These are phyloP conservation scores for Sergeia podlipaevii DNA, from an alignment of 208 protist species.

Conservation along the genomic window DNA sequence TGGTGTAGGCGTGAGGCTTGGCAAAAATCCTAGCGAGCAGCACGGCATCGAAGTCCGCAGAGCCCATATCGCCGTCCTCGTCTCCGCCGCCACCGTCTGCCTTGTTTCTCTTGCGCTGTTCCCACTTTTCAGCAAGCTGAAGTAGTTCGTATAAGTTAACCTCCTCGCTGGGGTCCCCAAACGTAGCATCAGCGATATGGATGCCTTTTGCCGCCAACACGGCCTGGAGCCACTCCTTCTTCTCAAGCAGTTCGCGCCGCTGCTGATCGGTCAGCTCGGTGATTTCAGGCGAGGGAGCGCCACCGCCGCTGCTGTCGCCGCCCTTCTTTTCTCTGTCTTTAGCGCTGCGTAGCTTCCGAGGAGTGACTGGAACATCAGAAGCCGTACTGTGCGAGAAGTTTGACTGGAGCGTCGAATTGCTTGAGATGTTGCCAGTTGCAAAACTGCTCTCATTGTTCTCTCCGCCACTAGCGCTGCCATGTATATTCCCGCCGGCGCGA, in stretches of 20 bases:
- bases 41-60: conserved; percentile 25
- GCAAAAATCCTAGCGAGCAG: conserved; percentile 53
- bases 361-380: background rate
- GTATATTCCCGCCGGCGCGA: no score
- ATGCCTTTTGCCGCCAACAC: conserved; percentile 43
- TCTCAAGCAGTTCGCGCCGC: conserved; percentile 20
- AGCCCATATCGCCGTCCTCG: conserved; percentile 17
- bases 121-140: conserved; percentile 17
- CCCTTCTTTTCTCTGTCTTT: background rate
- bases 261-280: conserved; percentile 20
- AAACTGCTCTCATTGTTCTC: no score
- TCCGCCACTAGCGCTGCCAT: no score
- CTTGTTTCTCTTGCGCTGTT: conserved; percentile 13
- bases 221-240: conserved; percentile 38
- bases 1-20: conserved; percentile 29
- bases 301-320: background rate
- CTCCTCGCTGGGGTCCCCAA: conserved; percentile 31
- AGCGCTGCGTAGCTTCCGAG: background rate
- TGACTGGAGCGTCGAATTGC: no score
- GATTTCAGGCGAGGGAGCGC: background rate
- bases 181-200: conserved; percentile 22
- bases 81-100: conserved; percentile 19
- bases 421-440: no score
- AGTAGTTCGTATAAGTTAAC: conserved; percentile 53
- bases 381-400: no score